Percentiles rank a stretch among this genome's conserved stretches.
Evolutionary conservation across 73 alveolate species (phyloP).

Genomic region (Symbiodinium pilosum): DNA sequence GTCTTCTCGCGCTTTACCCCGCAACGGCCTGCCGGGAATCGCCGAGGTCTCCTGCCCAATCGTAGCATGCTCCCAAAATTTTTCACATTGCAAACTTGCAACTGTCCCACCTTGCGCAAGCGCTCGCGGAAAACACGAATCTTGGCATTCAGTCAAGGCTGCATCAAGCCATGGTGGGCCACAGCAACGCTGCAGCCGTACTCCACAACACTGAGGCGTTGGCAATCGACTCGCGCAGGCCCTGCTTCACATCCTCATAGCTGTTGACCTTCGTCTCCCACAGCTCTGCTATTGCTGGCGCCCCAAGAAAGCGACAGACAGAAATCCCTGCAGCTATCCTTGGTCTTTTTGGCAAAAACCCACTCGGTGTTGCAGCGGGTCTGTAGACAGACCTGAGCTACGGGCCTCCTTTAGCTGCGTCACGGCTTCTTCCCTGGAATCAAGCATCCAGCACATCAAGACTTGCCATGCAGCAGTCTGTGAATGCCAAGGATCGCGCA

Average conservation of each 20-base stretch:
- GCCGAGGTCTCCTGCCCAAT: constrained; percentile 50
- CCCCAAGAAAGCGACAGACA: too few relatives aligned
- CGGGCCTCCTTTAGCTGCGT: constrained; percentile 28
- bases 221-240: constrained; percentile 53
- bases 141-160: too few relatives aligned
- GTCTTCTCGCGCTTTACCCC: constrained; percentile 26
- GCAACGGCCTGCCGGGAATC: constrained; percentile 36
- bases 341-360: too few relatives aligned
- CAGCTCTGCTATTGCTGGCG: too few relatives aligned
- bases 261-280: background rate
- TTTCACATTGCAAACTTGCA: background rate
- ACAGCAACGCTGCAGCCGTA: too few relatives aligned
- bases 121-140: constrained; percentile 48
- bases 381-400: background rate
- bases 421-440: constrained; percentile 32
- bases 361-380: background rate
- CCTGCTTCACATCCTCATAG: constrained; percentile 55
- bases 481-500: background rate
- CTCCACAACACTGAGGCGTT: background rate
- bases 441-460: background rate
- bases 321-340: too few relatives aligned
- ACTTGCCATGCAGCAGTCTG: background rate
- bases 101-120: constrained; percentile 41
- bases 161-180: background rate
- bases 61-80: background rate